Percentiles rank a stretch among this genome's conserved stretches.
Evolutionary conservation across 352 stramenopile species (phyloP).

Genomic region (Thalassiosira oceanica): DNA sequence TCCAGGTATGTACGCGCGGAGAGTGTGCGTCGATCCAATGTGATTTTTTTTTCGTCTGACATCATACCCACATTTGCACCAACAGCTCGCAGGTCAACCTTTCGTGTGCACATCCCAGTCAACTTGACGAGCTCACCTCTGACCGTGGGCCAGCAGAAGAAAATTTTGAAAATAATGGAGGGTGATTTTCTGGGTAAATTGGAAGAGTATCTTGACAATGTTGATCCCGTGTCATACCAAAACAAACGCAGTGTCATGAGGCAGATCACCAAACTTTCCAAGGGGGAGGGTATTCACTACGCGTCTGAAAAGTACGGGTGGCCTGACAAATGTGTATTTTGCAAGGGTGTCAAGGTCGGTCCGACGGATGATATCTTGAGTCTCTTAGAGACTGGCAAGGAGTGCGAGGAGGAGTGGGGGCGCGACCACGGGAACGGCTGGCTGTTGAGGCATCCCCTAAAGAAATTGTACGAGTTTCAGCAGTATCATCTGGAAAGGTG

Average conservation of each 20-base stretch:
- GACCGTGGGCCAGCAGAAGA: conserved; percentile 16
- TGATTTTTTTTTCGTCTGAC: no score
- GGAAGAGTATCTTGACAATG: conserved; percentile 52
- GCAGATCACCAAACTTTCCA: conserved; percentile 62
- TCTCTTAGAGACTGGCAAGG: conserved; percentile 48
- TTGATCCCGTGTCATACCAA: conserved; percentile 49
- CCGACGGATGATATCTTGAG: conserved; percentile 56
- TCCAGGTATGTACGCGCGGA: no score
- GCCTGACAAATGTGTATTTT: conserved; percentile 57
- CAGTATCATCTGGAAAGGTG: conserved; percentile 36
- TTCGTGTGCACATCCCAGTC: conserved; percentile 22
- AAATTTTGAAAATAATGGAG: conserved; percentile 26
- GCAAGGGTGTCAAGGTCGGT: conserved; percentile 45
- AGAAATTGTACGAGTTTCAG: conserved; percentile 75
- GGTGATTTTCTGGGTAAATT: conserved; percentile 46
- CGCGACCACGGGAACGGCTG: conserved; percentile 76
- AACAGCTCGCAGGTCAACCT: conserved; percentile 5
- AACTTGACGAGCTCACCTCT: conserved; percentile 24
- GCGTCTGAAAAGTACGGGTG: conserved; percentile 59
- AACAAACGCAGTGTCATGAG: conserved; percentile 66
- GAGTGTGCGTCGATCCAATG: no score
- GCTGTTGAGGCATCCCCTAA: conserved; percentile 72
- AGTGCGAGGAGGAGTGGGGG: conserved; percentile 60
- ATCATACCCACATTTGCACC: no score
- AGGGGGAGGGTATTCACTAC: conserved; percentile 67